phyloP scores from a whole-genome alignment of 371 early-diverging fungal genomes.

The Umbelopsis sp. region DNA sequence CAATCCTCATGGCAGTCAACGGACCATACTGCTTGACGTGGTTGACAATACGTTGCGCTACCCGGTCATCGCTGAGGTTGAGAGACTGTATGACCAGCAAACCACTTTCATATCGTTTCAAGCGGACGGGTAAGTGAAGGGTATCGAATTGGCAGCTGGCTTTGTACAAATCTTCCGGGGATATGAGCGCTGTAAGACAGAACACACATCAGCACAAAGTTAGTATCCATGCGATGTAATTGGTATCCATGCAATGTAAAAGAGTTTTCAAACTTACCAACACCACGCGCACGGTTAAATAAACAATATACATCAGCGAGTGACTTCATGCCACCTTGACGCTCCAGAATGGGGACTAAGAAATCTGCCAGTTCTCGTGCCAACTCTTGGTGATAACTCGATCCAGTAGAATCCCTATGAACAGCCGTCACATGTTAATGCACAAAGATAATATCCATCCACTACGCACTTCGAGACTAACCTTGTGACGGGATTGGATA shows the following conservation, averaged over 20 bases:
- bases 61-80: slow-evolving; percentile 72
- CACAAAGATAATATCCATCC: too few species aligned
- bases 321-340: slow-evolving; percentile 44
- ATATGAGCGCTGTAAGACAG: not conserved
- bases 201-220: too few species aligned
- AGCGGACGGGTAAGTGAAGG: slow-evolving; percentile 70
- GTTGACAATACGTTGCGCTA: slow-evolving; percentile 59
- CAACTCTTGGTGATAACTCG: slow-evolving; percentile 82
- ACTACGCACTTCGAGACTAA: slow-evolving; percentile 25
- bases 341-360: too few species aligned
- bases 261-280: slow-evolving; percentile 54
- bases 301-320: slow-evolving; percentile 91
- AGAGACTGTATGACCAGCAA: slow-evolving; percentile 75
- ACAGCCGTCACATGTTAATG: not conserved
- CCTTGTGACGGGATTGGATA: slow-evolving; percentile 87
- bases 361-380: slow-evolving; percentile 42
- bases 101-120: slow-evolving; percentile 80
- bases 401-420: slow-evolving; percentile 78
- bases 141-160: slow-evolving; percentile 51
- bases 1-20: slow-evolving; percentile 71
- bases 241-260: too few species aligned
- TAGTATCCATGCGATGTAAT: too few species aligned
- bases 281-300: slow-evolving; percentile 90
- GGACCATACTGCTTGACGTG: slow-evolving; percentile 59
- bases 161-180: slow-evolving; percentile 51